Evolutionary conservation across 1,139 yeast genomes (phyloP).

Genomic region (Yamadazyma sp.): DNA sequence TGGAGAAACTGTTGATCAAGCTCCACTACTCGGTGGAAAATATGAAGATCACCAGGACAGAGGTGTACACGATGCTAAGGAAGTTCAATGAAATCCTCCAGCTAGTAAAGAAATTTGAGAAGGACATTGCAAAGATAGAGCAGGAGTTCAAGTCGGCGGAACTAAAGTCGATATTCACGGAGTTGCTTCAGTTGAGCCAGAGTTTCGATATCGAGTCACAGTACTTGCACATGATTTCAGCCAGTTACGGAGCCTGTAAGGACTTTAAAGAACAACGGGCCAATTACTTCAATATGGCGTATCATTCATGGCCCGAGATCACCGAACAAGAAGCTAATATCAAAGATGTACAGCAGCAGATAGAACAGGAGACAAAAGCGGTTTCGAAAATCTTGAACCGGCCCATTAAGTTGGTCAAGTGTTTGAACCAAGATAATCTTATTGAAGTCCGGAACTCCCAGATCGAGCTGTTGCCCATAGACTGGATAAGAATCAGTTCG

Average conservation of each 20-base stretch:
- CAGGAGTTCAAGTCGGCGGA: conserved; percentile 23
- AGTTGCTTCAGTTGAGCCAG: conserved; percentile 19
- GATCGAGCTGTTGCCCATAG: conserved; percentile 57
- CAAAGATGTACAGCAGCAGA: conserved; percentile 38
- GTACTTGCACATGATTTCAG: conserved; percentile 55
- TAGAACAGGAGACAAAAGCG: conserved; percentile 50
- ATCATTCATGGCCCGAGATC: conserved; percentile 42
- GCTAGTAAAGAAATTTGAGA: conserved; percentile 27
- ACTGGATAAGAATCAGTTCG: conserved; percentile 75
- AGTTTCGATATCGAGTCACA: conserved; percentile 21
- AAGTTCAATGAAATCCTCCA: conserved; percentile 42
- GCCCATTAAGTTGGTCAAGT: conserved; percentile 56
- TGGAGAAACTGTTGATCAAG: conserved; percentile 66
- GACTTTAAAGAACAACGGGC: conserved; percentile 41
- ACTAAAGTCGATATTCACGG: conserved; percentile 22
- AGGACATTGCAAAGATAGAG: conserved; percentile 13
- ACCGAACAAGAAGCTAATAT: conserved; percentile 41
- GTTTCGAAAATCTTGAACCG: conserved; percentile 51
- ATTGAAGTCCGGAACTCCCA: conserved; percentile 69
- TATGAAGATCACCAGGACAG: conserved; percentile 57
- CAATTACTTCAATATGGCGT: conserved; percentile 53
- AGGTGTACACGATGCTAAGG: conserved; percentile 59
- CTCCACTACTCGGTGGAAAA: conserved; percentile 55
- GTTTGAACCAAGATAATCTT: conserved; percentile 64
- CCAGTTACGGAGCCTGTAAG: conserved; percentile 50